Evolutionary conservation across 345 rosid genomes (phyloP).

Genomic region (Turnera subulata): DNA sequence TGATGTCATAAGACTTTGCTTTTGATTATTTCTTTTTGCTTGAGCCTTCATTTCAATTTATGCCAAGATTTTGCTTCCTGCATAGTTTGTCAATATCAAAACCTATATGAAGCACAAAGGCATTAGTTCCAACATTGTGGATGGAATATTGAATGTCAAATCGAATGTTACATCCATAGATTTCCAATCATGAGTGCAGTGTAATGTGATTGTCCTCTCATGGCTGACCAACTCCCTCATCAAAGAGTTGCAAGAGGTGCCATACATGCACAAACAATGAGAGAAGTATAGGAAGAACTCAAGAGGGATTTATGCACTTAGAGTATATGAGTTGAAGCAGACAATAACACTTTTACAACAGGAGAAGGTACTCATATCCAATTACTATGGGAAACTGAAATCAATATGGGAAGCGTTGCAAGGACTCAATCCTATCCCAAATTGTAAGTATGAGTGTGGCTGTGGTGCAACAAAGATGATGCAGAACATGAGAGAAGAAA

Average conservation of each 20-base stretch:
- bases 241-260: not conserved
- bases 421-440: not conserved
- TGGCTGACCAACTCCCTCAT: not conserved
- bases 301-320: not conserved
- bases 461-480: not conserved
- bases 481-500: not conserved
- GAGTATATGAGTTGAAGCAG: not conserved
- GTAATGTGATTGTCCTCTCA: not conserved
- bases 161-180: no score
- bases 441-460: not conserved
- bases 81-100: no score
- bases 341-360: not conserved
- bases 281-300: not conserved
- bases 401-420: not conserved
- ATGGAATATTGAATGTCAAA: no score
- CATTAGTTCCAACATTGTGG: no score
- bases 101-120: no score
- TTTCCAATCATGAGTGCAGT: not conserved
- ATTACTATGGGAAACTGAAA: constrained; percentile 1
- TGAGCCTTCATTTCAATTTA: no score
- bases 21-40: no score
- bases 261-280: not conserved
- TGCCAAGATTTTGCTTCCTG: no score
- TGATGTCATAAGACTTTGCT: no score
- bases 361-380: not conserved